These are phyloP conservation scores for Austroboletus rostrupii DNA, from an alignment of 1,284 basidiomycete species.

Conservation along the genomic window DNA sequence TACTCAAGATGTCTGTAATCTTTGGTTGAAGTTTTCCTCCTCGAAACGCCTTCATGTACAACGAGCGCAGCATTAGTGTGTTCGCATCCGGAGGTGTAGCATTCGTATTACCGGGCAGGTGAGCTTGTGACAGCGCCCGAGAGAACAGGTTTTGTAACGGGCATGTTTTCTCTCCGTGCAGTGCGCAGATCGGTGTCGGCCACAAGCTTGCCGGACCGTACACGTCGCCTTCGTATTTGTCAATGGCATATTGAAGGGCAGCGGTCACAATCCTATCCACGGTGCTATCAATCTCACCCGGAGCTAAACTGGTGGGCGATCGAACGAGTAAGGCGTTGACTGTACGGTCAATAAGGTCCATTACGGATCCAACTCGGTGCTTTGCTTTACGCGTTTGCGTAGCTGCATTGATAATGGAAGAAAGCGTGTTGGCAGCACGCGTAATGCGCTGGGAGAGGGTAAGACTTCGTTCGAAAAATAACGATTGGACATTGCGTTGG, in stretches of 20 bases:
- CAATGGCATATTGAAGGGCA: slow-evolving; percentile 72
- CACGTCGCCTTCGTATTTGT: slow-evolving; percentile 42
- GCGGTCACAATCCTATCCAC: slow-evolving; percentile 69
- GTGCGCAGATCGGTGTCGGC: slow-evolving; percentile 51
- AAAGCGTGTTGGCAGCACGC: slow-evolving; percentile 53
- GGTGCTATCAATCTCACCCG: slow-evolving; percentile 60
- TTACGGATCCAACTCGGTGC: slow-evolving; percentile 58
- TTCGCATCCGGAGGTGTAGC: slow-evolving; percentile 24
- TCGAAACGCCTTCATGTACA: slow-evolving; percentile 63
- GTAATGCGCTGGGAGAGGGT: slow-evolving; percentile 55
- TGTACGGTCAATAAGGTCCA: slow-evolving; percentile 69
- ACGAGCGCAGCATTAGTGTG: slow-evolving; percentile 14
- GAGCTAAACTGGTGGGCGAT: slow-evolving; percentile 42
- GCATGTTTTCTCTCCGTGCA: slow-evolving; percentile 56
- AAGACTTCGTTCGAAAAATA: slow-evolving; percentile 66
- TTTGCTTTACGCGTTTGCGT: slow-evolving; percentile 46
- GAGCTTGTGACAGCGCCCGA: slow-evolving; percentile 32
- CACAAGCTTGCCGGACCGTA: slow-evolving; percentile 39
- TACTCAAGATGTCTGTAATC: slow-evolving; percentile 55
- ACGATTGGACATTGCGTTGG: slow-evolving; percentile 48
- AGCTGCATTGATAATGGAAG: slow-evolving; percentile 45
- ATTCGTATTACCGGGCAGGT: slow-evolving; percentile 29
- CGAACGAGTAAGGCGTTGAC: slow-evolving; percentile 57
- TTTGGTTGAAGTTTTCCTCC: slow-evolving; percentile 53
- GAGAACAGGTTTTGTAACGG: slow-evolving; percentile 51